Base-by-base conservation (phyloP, 176 grass and related monocot species). In the Microstegium vimineum region DNA sequence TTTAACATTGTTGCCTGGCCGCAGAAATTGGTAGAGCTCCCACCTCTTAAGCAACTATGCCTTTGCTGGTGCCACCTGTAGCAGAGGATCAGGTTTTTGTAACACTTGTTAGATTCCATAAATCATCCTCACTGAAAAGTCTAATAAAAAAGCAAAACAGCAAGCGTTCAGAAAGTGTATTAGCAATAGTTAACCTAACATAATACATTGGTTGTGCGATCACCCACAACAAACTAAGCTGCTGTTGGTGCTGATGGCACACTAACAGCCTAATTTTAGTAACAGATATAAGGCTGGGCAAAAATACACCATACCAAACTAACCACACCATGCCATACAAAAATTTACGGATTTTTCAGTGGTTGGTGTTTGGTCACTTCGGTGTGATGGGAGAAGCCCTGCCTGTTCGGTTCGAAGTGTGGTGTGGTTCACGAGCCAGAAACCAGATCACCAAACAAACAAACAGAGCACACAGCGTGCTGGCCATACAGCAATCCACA, bases 11-110 rank as follows among this genome's bases (percentile, higher is more conserved):
- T 76, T 47, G 17, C 1, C 15, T 4, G 28, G 6, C 62, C 8
- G 16, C 36, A 22, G 56, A 41, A 37, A 71, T n/a, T 45, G 74
- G 83, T 42, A 52, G 20, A 82, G 0, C 45, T n/a, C 34, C 3
- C n/a, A n/a, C n/a, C 9, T 26, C n/a, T 10, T 30, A 65, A 1
- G 10, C 60, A 67, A 60, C 41, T 86, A 75, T 14, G 73, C 78
- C 32, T 32, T 30, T 12, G 74, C 60, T 60, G 81, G 69, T 5
- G 56, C 30, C 13, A 0, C 78, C 88, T 90, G 88, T 60, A 90
- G 67, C 25, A 73, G 31, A 37, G 27, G 10, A 57, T 25, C 26
- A 64, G 0, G 34, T 22, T 22, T 42, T 20, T 62, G 3, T 73
- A 34, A 70, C 22, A 79, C 16, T n/a, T 46, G 64, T 66, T 65